Percentiles rank a stretch among this genome's conserved stretches.
Evolutionary conservation across 768 basidiomycete species (phyloP).

Genomic region (Lentinus brumalis): DNA sequence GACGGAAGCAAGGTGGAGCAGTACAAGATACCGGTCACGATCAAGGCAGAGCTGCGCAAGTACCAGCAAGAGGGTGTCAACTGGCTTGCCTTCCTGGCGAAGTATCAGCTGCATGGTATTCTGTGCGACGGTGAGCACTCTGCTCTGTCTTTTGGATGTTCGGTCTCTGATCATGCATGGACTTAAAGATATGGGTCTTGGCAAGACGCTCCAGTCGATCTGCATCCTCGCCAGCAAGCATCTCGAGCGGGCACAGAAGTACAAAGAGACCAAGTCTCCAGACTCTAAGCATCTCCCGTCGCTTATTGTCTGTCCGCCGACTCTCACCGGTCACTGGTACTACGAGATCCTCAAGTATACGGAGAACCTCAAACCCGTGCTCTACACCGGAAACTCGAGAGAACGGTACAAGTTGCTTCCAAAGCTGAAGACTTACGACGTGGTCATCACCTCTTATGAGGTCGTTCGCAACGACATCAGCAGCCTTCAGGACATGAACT

Average conservation of each 20-base stretch:
- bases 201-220: slow-evolving; percentile 97
- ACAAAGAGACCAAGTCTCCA: slow-evolving; percentile 64
- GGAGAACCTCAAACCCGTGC: slow-evolving; percentile 77
- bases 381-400: slow-evolving; percentile 86
- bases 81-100: slow-evolving; percentile 97
- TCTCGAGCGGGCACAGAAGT: slow-evolving; percentile 74
- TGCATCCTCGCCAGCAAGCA: slow-evolving; percentile 96
- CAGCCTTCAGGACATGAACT: slow-evolving; percentile 71
- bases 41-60: slow-evolving; percentile 93
- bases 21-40: slow-evolving; percentile 80
- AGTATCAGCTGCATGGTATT: slow-evolving; percentile 97
- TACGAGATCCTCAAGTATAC: slow-evolving; percentile 96
- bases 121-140: slow-evolving; percentile 77
- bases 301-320: slow-evolving; percentile 94
- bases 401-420: slow-evolving; percentile 73
- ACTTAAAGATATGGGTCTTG: slow-evolving; percentile 91
- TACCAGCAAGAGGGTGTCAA: slow-evolving; percentile 99
- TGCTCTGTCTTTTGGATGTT: background rate
- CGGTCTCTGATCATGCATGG: slow-evolving; percentile 8
- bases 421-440: slow-evolving; percentile 71
- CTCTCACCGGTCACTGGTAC: slow-evolving; percentile 98
- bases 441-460: slow-evolving; percentile 98
- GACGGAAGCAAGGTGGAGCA: slow-evolving; percentile 94
- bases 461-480: slow-evolving; percentile 93
- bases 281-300: slow-evolving; percentile 89